phyloP scores from a whole-genome alignment of 208 protist genomes.

The Trypanosoma rangeli region DNA sequence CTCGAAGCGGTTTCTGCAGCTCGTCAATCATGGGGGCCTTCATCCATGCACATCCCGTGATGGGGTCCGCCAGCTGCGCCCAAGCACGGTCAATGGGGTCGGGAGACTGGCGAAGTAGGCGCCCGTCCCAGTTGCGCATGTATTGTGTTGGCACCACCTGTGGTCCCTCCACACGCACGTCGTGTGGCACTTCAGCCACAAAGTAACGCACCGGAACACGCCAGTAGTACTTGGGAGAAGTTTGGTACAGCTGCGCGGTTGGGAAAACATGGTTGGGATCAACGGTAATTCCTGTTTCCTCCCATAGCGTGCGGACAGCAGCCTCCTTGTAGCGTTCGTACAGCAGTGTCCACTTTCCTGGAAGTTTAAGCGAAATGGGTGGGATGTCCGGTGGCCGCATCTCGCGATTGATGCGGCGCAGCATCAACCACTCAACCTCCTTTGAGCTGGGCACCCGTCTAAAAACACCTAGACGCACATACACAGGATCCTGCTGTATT shows the following conservation, averaged over 20 bases:
- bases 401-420: constrained; percentile 91
- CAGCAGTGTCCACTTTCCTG: constrained; percentile 90
- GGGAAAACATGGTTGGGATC: constrained; percentile 59
- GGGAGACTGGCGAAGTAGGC: constrained; percentile 80
- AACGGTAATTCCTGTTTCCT: constrained; percentile 91
- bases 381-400: constrained; percentile 87
- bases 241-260: constrained; percentile 60
- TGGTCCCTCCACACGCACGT: constrained; percentile 75
- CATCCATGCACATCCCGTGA: constrained; percentile 90
- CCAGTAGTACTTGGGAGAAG: constrained; percentile 78
- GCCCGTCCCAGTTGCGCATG: constrained; percentile 80
- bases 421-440: constrained; percentile 83
- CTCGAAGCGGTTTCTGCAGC: constrained; percentile 80
- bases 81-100: constrained; percentile 89
- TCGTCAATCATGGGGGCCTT: constrained; percentile 70
- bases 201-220: constrained; percentile 90
- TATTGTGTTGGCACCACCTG: constrained; percentile 74
- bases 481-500: constrained; percentile 75
- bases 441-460: constrained; percentile 44
- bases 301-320: constrained; percentile 83
- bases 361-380: constrained; percentile 87
- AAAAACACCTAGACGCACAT: constrained; percentile 88
- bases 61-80: constrained; percentile 75
- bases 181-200: constrained; percentile 81
- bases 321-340: constrained; percentile 90